phyloP scores from a whole-genome alignment of 768 basidiomycete genomes.

The Pluteus cervinus region DNA sequence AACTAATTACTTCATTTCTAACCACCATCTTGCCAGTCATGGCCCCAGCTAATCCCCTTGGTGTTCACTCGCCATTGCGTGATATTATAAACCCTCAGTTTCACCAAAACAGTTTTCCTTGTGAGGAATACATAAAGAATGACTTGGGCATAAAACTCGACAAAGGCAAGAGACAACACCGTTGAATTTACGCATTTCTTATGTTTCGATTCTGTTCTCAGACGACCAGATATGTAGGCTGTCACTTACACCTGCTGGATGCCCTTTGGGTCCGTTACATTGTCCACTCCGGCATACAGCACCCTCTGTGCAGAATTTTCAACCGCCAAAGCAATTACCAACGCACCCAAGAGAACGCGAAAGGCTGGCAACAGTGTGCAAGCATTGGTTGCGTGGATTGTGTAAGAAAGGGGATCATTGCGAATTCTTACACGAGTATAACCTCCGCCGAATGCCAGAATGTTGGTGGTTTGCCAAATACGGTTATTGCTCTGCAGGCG shows the following conservation, averaged over 20 bases:
- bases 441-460: conserved; percentile 95
- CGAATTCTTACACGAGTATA: conserved; percentile 99
- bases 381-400: conserved; percentile 96
- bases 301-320: conserved; percentile 86
- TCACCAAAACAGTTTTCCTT: conserved; percentile 86
- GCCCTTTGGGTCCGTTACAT: conserved; percentile 85
- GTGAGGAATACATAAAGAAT: conserved; percentile 75
- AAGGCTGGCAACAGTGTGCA: conserved; percentile 89
- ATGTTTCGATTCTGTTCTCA: conserved; percentile 21
- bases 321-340: conserved; percentile 77
- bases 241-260: conserved; percentile 73
- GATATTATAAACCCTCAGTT: conserved; percentile 87
- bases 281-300: conserved; percentile 91
- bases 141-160: conserved; percentile 86
- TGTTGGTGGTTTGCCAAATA: conserved; percentile 99
- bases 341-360: conserved; percentile 81
- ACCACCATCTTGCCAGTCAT: conserved; percentile 15
- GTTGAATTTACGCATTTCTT: conserved; percentile 1
- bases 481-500: conserved; percentile 95
- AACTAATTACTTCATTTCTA: conserved; percentile 4
- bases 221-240: conserved; percentile 94
- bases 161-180: conserved; percentile 57
- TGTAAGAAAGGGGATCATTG: conserved; percentile 98
- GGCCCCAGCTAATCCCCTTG: conserved; percentile 42
- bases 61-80: conserved; percentile 50